These are phyloP conservation scores for Kwoniella bestiolae DNA, from an alignment of 768 basidiomycete genomes.

Conservation along the genomic window DNA sequence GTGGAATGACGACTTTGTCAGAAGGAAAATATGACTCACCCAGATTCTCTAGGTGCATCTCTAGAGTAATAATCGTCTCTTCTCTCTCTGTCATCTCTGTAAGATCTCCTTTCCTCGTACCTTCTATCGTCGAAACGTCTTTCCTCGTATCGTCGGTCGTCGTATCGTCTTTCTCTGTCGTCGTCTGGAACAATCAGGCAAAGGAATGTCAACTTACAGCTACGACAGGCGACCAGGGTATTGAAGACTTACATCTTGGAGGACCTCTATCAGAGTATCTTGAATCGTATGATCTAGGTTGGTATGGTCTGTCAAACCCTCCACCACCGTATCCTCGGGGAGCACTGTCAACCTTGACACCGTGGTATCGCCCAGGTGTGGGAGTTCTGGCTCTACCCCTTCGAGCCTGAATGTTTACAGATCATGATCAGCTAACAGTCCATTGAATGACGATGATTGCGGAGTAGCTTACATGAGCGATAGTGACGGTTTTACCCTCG, in stretches of 20 bases:
- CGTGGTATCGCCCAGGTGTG: conserved; percentile 84
- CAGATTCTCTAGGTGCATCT: conserved; percentile 21
- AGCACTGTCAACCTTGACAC: conserved; percentile 64
- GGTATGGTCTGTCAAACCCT: conserved; percentile 79
- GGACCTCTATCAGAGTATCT: conserved; percentile 71
- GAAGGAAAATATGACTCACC: conserved; percentile 12
- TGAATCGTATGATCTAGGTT: conserved; percentile 87
- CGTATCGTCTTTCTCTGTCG: conserved; percentile 59
- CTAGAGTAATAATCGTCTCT: conserved; percentile 23
- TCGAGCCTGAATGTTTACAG: conserved; percentile 41
- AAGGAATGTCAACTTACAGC: neutral
- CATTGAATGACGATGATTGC: neutral
- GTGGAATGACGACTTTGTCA: conserved; percentile 17
- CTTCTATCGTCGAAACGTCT: conserved; percentile 29
- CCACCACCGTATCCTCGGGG: conserved; percentile 34
- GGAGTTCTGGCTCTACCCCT: conserved; percentile 60
- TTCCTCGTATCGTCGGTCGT: conserved; percentile 57
- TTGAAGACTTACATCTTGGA: conserved; percentile 43
- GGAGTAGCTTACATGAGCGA: conserved; percentile 67
- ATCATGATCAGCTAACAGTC: neutral
- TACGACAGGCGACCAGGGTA: too few species aligned
- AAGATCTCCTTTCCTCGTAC: conserved; percentile 65
- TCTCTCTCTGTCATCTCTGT: conserved; percentile 48
- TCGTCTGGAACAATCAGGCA: conserved; percentile 54
- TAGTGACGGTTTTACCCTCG: conserved; percentile 81